Percentiles rank a stretch among this genome's conserved stretches.
Conservation (phyloP, 2,329 filamentous ascomycete species). For the Neospermospora avenae region DNA sequence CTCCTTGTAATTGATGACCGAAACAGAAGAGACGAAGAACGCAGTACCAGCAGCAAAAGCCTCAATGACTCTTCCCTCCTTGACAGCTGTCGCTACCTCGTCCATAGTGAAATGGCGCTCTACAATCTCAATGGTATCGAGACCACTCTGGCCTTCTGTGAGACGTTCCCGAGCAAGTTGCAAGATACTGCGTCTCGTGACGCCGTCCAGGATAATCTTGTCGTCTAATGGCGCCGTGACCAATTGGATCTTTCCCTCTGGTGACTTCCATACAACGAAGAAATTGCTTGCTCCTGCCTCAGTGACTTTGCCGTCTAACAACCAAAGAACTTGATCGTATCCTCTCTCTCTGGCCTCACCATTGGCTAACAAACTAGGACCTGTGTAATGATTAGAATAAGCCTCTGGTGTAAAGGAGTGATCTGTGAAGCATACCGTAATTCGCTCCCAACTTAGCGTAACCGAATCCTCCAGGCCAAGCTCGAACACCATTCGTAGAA, state of each 20-base stretch:
- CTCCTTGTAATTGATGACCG: conserved; percentile 64
- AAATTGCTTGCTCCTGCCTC: conserved; percentile 93
- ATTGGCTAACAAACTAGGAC: conserved; percentile 72
- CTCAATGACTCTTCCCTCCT: conserved; percentile 76
- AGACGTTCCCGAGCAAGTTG: conserved; percentile 67
- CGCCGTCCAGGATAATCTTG: conserved; percentile 80
- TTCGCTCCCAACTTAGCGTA: conserved; percentile 92
- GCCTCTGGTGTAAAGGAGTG: not conserved
- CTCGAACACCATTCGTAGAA: conserved; percentile 75
- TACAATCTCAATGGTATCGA: conserved; percentile 63
- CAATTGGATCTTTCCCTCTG: conserved; percentile 63
- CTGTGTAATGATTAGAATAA: not conserved
- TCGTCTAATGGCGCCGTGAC: conserved; percentile 82
- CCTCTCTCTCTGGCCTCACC: conserved; percentile 69
- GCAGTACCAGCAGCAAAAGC: conserved; percentile 86
- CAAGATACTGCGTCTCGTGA: conserved; percentile 79
- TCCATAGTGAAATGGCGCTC: conserved; percentile 81
- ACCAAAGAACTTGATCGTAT: conserved; percentile 90
- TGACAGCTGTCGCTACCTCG: conserved; percentile 68
- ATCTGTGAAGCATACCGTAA: conserved; percentile 55
- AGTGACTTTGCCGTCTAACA: conserved; percentile 79
- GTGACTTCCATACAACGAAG: conserved; percentile 75
- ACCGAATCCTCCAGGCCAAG: conserved; percentile 91
- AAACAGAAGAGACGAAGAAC: conserved; percentile 70
- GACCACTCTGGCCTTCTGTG: conserved; percentile 33